phyloP scores from a whole-genome alignment of 768 basidiomycete species.

The Boletus huronensis region DNA sequence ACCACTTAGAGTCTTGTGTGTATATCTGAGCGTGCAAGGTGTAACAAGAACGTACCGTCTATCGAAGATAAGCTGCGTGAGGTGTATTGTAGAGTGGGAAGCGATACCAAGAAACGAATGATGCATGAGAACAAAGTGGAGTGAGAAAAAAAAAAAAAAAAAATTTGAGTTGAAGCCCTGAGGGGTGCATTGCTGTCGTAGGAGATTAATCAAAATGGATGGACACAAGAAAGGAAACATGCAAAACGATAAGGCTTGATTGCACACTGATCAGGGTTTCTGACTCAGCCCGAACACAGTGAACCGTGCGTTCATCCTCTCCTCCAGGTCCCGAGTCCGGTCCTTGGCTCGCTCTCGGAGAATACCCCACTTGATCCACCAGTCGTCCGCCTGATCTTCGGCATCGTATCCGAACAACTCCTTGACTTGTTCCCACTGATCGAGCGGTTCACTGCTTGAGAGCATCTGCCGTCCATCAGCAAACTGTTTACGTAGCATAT shows the following conservation, averaged over 20 bases:
- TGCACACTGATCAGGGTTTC: neutral
- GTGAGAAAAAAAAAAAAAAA: too few species aligned
- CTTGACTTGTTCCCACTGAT: slow-evolving; percentile 52
- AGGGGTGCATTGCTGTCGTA: neutral
- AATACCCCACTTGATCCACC: slow-evolving; percentile 60
- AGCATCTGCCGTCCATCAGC: slow-evolving; percentile 47
- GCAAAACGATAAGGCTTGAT: neutral
- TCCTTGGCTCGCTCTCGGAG: slow-evolving; percentile 38
- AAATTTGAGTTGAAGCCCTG: too few species aligned
- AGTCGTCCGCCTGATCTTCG: slow-evolving; percentile 56
- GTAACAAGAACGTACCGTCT: neutral
- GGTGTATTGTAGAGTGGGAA: neutral
- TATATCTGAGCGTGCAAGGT: neutral
- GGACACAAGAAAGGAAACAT: neutral
- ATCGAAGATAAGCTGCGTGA: neutral
- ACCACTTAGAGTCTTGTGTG: too few species aligned
- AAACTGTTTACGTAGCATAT: slow-evolving; percentile 35
- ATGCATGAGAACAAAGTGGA: neutral
- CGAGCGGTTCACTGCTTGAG: slow-evolving; percentile 16
- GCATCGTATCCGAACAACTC: slow-evolving; percentile 50
- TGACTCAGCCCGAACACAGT: neutral
- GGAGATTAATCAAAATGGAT: neutral
- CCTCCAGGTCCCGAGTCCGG: slow-evolving; percentile 18
- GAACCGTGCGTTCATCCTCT: slow-evolving; percentile 11
- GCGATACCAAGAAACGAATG: neutral